phyloP scores from a whole-genome alignment of 352 stramenopile genomes.

The Phytopythium oedochilum region DNA sequence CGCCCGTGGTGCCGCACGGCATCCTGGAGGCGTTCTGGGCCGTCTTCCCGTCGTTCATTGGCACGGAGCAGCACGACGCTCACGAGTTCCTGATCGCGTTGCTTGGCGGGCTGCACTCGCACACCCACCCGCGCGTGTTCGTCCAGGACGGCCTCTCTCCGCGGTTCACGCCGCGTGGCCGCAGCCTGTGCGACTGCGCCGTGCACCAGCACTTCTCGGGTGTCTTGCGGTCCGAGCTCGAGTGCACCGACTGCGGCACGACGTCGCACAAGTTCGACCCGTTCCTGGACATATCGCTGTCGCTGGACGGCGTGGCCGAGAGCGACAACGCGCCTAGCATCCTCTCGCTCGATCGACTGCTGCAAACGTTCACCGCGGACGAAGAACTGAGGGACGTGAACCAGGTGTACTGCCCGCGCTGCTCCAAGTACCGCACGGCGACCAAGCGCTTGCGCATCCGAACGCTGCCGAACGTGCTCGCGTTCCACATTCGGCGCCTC shows the following conservation, averaged over 20 bases:
- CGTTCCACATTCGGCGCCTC: constrained; percentile 73
- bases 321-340: background rate
- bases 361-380: constrained; percentile 44
- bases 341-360: constrained; percentile 29
- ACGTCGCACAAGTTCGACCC: constrained; percentile 62
- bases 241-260: constrained; percentile 44
- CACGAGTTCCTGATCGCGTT: constrained; percentile 70
- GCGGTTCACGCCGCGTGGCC: constrained; percentile 47
- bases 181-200: constrained; percentile 62
- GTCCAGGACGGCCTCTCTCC: constrained; percentile 37
- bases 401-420: constrained; percentile 59
- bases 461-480: constrained; percentile 59
- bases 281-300: constrained; percentile 70
- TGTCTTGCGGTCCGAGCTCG: constrained; percentile 51
- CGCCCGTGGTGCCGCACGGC: constrained; percentile 49
- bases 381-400: constrained; percentile 53
- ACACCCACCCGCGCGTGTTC: constrained; percentile 48
- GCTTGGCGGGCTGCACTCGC: constrained; percentile 50
- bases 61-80: constrained; percentile 69
- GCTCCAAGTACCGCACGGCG: constrained; percentile 48
- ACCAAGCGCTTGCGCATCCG: constrained; percentile 62
- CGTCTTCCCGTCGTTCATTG: constrained; percentile 46
- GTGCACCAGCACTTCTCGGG: constrained; percentile 73
- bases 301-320: constrained; percentile 19
- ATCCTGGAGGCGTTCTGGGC: constrained; percentile 59